phyloP scores from a whole-genome alignment of 495 filamentous ascomycete genomes.

The Amphirosellinia nigrospora region DNA sequence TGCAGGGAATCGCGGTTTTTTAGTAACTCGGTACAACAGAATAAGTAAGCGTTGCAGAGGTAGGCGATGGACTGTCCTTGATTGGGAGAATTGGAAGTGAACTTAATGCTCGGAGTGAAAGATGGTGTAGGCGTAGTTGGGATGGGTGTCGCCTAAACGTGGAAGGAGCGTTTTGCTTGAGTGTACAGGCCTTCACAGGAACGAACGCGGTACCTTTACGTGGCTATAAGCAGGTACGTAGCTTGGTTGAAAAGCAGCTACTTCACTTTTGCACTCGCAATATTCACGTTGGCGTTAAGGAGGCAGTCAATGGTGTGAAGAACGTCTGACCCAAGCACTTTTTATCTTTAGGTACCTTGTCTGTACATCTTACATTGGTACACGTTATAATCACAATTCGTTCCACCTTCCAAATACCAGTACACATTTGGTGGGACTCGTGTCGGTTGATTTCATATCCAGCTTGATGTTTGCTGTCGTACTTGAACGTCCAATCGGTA shows the following conservation, averaged over 20 bases:
- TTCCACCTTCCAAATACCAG: not conserved
- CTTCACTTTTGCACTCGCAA: not conserved
- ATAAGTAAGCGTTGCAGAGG: not conserved
- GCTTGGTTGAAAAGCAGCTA: not conserved
- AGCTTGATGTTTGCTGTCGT: constrained; percentile 3
- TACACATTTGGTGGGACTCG: not conserved
- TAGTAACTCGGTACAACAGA: not conserved
- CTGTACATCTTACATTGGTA: not conserved
- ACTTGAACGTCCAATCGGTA: not conserved
- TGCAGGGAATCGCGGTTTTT: not conserved
- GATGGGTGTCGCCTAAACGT: not conserved
- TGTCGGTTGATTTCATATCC: not conserved
- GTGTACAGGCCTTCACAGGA: not conserved
- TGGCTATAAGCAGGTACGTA: too few relatives aligned
- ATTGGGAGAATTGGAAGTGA: not conserved
- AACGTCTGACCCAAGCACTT: not conserved
- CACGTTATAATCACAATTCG: not conserved
- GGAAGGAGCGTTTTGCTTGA: not conserved
- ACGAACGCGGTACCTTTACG: not conserved
- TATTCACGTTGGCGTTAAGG: not conserved
- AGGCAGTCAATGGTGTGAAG: not conserved
- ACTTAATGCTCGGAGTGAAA: not conserved
- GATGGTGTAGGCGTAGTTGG: not conserved
- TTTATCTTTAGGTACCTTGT: not conserved
- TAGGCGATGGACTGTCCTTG: not conserved